Base-by-base conservation (phyloP, 176 grass and related monocot species). In the Aegilops speltoides region DNA sequence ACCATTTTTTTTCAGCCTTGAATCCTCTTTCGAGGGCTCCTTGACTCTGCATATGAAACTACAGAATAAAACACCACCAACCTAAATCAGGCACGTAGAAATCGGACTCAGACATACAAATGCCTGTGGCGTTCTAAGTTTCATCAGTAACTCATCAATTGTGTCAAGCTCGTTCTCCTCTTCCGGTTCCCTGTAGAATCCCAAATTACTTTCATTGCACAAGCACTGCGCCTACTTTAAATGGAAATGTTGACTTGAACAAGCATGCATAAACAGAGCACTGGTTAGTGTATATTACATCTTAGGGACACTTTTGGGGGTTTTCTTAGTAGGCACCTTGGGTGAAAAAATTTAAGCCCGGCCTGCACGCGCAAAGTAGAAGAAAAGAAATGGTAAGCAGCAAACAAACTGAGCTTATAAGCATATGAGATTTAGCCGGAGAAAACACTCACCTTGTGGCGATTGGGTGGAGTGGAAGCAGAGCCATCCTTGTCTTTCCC, bases 1-100 rank as follows among this genome's bases (percentile, higher is more conserved):
- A 80, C 84, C 76, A 76, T 81, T 75, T 89, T 84, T 84, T 92
- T 12, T 87, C 87, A 79, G 52, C 72, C 31, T 64, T 89, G 68
- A 32, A 33, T 89, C 68, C 83, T 59, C 63, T 81, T 40, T 38
- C 29, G 5, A 41, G 40, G 61, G 19, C 8, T 70, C 68, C 61
- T 31, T 23, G 61, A 10, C 17, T 37, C 91, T 89, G 87, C 71
- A 83, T 37, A 64, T 26, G 72, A 81, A 89, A 64, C 33, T 38
- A 41, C 13, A 13, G 68, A 77, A 77, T 80, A 71, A 68, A 46
- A 28, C 63, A 75, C 70, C 52, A 76, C 16, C 10, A 12, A 64
- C 36, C 56, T 22, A 84, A 69, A 86, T 34, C 20, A 79, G 50
- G 64, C 24, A 83, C 59, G 46, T 56, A 82, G 25, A 68, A 83